Evolutionary conservation across 169 alveolate genomes (phyloP).

Genomic region (Plasmodium cynomolgi): DNA sequence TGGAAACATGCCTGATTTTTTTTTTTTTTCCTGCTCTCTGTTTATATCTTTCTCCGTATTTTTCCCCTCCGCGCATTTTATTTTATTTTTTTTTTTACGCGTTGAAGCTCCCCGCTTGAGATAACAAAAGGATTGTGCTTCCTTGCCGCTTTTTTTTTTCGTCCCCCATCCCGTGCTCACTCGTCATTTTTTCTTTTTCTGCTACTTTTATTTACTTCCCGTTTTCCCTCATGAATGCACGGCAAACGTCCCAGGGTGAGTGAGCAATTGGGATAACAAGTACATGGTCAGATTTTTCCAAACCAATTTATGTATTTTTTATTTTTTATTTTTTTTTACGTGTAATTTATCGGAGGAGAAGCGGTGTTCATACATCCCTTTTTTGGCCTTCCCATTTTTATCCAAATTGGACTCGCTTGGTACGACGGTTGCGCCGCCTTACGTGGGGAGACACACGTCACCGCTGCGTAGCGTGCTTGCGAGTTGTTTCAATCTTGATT

Average conservation of each 20-base stretch:
- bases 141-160: not conserved
- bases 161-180: not conserved
- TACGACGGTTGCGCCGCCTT: not conserved
- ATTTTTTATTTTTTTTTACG: not conserved
- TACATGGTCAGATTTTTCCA: not conserved
- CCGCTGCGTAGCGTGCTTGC: not conserved
- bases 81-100: not conserved
- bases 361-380: not conserved
- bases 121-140: not conserved
- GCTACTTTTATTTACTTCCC: not conserved
- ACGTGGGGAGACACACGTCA: not conserved
- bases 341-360: not conserved
- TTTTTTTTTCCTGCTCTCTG: not conserved
- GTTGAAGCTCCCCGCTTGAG: not conserved
- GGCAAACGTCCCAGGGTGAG: not conserved
- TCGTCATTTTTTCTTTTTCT: not conserved
- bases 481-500: not conserved
- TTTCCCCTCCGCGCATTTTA: not conserved
- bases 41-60: not conserved
- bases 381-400: not conserved
- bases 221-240: not conserved
- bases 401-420: not conserved
- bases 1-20: not conserved
- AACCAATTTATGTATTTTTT: not conserved
- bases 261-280: not conserved